A percentile compares a stretch with the other conserved stretches of the same genome.
Conservation (phyloP, 2,329 filamentous ascomycete genomes). For the Fusarium decemcellulare region DNA sequence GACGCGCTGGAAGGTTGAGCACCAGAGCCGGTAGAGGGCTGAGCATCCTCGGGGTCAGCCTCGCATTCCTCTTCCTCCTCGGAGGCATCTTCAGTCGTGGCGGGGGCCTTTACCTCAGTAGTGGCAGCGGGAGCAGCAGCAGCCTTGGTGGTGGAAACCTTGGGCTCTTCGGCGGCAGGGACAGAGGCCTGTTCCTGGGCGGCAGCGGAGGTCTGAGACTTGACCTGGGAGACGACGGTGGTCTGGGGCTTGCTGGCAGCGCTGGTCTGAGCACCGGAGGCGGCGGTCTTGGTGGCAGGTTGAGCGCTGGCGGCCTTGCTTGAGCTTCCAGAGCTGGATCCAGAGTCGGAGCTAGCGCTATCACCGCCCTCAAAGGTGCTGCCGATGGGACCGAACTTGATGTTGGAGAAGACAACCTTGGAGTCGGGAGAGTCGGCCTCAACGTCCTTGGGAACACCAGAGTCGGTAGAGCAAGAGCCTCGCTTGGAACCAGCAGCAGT, state of each 20-base stretch:
- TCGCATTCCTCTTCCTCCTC: conserved; percentile 15
- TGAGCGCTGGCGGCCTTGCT: conserved; percentile 6
- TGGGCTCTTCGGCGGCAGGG: conserved; percentile 1
- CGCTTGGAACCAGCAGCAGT: conserved; percentile 63
- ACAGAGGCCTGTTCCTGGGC: neutral
- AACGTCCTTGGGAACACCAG: conserved; percentile 66
- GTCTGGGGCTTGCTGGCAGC: conserved; percentile 15
- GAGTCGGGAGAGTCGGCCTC: conserved; percentile 61
- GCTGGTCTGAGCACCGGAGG: conserved; percentile 5
- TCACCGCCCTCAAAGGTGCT: conserved; percentile 59
- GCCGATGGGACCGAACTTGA: conserved; percentile 68
- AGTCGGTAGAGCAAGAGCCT: conserved; percentile 66
- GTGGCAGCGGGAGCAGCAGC: conserved; percentile 10
- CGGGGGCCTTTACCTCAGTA: conserved; percentile 9
- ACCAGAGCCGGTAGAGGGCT: conserved; percentile 3
- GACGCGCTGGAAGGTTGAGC: conserved; percentile 1
- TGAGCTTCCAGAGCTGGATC: neutral
- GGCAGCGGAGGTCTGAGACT: conserved; percentile 13
- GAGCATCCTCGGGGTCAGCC: conserved; percentile 14
- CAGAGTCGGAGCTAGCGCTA: conserved; percentile 14
- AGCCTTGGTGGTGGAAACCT: conserved; percentile 2
- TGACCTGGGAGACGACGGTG: conserved; percentile 12
- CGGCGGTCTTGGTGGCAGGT: conserved; percentile 18
- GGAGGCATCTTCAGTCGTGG: neutral
- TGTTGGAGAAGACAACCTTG: conserved; percentile 70